These are phyloP conservation scores for Protostelium mycophagum DNA, from an alignment of 78 protist species.

Conservation along the genomic window DNA sequence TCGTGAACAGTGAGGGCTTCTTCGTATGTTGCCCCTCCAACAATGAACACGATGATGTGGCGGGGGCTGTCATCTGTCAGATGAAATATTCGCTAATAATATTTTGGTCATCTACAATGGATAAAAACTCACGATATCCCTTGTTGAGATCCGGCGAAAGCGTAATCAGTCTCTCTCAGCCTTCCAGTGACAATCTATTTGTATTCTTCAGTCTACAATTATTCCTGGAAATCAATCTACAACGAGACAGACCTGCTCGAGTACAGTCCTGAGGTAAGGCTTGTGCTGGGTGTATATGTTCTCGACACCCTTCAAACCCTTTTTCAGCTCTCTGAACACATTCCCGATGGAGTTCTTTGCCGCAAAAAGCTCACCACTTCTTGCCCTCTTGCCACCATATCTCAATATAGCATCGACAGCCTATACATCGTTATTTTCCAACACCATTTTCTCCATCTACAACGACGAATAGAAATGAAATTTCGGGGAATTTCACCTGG, in stretches of 20 bases:
- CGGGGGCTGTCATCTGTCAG: conserved; percentile 15
- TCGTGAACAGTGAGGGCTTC: conserved; percentile 73
- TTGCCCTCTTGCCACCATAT: neutral
- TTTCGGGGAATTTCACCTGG: neutral
- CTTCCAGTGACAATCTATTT: conserved; percentile 37
- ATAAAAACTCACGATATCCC: neutral
- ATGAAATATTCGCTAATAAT: neutral
- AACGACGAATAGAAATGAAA: neutral
- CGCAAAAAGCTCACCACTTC: conserved; percentile 74
- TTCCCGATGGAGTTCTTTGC: conserved; percentile 39
- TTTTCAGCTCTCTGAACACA: conserved; percentile 27
- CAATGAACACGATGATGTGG: conserved; percentile 81
- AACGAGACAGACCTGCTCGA: too few species aligned
- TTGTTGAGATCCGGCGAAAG: conserved; percentile 12
- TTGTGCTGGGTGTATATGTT: conserved; percentile 92
- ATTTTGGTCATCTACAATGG: neutral
- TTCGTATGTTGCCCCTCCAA: conserved; percentile 93
- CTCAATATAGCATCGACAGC: neutral
- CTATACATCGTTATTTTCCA: too few species aligned
- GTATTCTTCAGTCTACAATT: neutral
- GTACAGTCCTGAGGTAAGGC: conserved; percentile 57
- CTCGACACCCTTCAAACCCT: conserved; percentile 77
- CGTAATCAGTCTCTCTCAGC: conserved; percentile 43
- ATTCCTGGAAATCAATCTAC: neutral
- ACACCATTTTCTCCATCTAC: too few species aligned